Percentiles rank a stretch among this genome's conserved stretches.
phyloP scores from a whole-genome alignment of 345 rosid species.

The Turnera subulata region DNA sequence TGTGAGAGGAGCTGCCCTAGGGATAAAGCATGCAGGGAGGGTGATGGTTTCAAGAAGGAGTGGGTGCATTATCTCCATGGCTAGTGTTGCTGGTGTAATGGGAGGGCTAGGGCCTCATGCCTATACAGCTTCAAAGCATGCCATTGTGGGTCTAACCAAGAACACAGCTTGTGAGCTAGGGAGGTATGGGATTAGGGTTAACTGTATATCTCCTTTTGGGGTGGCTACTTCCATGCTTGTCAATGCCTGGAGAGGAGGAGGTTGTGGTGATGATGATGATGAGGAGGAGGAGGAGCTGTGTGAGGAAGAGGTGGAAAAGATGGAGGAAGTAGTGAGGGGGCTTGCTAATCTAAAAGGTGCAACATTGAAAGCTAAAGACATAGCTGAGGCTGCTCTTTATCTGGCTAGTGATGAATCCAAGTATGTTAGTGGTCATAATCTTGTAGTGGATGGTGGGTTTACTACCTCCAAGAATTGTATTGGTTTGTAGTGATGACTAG shows the following conservation, averaged over 20 bases:
- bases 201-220: constrained; percentile 84
- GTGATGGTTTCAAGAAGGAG: constrained; percentile 50
- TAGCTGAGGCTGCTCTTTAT: constrained; percentile 80
- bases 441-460: constrained; percentile 82
- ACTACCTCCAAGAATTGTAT: constrained; percentile 73
- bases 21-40: constrained; percentile 83
- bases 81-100: constrained; percentile 80
- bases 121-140: constrained; percentile 85
- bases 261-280: too few species aligned
- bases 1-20: constrained; percentile 58
- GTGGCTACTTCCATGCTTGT: constrained; percentile 78
- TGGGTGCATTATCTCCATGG: constrained; percentile 68
- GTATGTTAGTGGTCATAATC: constrained; percentile 83
- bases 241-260: constrained; percentile 60
- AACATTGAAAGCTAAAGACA: constrained; percentile 52
- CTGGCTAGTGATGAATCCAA: constrained; percentile 81
- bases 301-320: constrained; percentile 47
- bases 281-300: constrained; percentile 33
- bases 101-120: constrained; percentile 90
- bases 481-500: constrained; percentile 57
- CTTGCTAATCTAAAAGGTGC: constrained; percentile 56
- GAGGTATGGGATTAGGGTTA: constrained; percentile 63
- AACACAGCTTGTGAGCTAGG: constrained; percentile 82
- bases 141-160: constrained; percentile 74
- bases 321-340: constrained; percentile 65